These are phyloP conservation scores for Dryas octopetala DNA, from an alignment of 306 rosid genomes.

Conservation along the genomic window DNA sequence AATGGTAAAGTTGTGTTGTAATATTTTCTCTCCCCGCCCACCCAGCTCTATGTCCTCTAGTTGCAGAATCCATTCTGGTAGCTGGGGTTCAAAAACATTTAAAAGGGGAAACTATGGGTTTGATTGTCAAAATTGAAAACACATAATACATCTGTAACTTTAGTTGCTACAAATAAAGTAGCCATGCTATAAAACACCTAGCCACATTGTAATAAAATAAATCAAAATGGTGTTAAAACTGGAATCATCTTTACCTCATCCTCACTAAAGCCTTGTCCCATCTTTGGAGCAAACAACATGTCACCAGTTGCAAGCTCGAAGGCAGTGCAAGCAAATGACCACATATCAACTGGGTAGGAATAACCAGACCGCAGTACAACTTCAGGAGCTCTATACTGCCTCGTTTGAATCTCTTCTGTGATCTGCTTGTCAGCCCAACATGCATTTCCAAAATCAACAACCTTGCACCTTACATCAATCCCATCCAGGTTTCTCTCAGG, in stretches of 20 bases:
- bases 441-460: constrained; percentile 95
- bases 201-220: not conserved
- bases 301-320: constrained; percentile 98
- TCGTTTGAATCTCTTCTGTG: constrained; percentile 84
- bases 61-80: not conserved
- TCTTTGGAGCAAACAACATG: constrained; percentile 85
- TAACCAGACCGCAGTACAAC: constrained; percentile 79
- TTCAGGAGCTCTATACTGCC: constrained; percentile 98
- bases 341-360: constrained; percentile 83
- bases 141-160: not conserved
- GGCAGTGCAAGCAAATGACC: constrained; percentile 93
- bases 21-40: no score
- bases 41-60: no score
- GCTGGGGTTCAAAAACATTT: not conserved
- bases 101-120: not conserved
- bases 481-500: constrained; percentile 61
- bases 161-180: not conserved
- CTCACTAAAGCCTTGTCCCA: constrained; percentile 80
- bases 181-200: not conserved
- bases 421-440: constrained; percentile 79
- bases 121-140: not conserved
- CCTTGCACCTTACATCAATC: constrained; percentile 81
- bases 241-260: constrained; percentile 72
- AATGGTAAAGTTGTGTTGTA: no score
- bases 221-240: not conserved